Conservation (phyloP, 441 rosid species). For the Populus tomentosa region DNA sequence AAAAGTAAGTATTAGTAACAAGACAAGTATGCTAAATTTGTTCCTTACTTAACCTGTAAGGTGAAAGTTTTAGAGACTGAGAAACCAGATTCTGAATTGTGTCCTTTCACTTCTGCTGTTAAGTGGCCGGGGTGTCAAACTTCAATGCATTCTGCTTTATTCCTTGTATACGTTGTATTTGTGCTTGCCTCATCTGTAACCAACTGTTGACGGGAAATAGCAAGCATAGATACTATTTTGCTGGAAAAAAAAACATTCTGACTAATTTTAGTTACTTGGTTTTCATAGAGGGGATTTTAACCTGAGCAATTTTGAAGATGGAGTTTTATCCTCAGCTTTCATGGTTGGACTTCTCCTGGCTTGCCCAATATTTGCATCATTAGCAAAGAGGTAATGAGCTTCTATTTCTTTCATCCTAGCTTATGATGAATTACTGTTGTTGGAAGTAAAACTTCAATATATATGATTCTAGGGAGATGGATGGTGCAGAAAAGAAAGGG, state of each 20-base stretch:
- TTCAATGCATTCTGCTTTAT: too few species aligned
- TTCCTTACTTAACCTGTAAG: neutral
- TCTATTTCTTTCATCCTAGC: neutral
- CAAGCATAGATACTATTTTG: neutral
- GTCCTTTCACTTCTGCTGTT: neutral
- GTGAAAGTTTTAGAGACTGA: neutral
- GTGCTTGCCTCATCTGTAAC: neutral
- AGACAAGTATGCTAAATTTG: neutral
- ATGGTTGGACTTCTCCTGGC: slow-evolving; percentile 96
- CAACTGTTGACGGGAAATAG: neutral
- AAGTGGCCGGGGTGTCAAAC: neutral
- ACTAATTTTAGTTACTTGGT: neutral
- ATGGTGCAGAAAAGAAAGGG: neutral
- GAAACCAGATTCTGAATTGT: neutral
- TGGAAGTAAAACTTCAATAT: neutral
- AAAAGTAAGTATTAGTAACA: neutral
- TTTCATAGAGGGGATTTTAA: slow-evolving; percentile 73
- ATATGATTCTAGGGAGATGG: neutral
- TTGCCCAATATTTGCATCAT: slow-evolving; percentile 88
- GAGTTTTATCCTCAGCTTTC: slow-evolving; percentile 87
- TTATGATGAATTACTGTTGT: neutral
- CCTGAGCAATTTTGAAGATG: slow-evolving; percentile 88
- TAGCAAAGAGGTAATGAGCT: slow-evolving; percentile 68
- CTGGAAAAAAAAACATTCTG: neutral
- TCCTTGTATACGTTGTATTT: neutral